Evolutionary conservation across 176 grass and related monocot species (phyloP).

Genomic region (Eremochloa ophiuroides): DNA sequence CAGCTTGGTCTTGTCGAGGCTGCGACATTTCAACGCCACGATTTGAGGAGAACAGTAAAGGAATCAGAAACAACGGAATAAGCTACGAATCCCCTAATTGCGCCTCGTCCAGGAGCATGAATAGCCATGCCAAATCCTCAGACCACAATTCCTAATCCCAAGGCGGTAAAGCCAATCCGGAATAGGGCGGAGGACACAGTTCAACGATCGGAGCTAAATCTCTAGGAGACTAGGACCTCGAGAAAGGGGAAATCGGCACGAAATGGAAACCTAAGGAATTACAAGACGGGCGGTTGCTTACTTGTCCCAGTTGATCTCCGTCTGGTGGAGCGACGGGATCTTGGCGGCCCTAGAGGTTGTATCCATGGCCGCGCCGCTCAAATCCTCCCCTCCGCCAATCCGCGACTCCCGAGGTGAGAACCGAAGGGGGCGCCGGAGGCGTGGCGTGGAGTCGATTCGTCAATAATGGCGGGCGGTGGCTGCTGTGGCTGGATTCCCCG

Average conservation of each 20-base stretch:
- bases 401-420: not conserved
- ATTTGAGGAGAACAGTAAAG: slow-evolving; percentile 3
- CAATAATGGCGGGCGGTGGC: not conserved
- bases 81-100: not conserved
- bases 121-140: not conserved
- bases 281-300: slow-evolving; percentile 28
- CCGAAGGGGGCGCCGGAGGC: not conserved
- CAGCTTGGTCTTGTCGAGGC: slow-evolving; percentile 93
- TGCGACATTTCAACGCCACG: slow-evolving; percentile 35
- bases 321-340: slow-evolving; percentile 67
- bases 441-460: not conserved
- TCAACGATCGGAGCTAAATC: slow-evolving; percentile 5
- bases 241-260: not conserved
- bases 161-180: not conserved
- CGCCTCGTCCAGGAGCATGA: not conserved
- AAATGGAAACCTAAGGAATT: not conserved
- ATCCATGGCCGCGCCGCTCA: slow-evolving; percentile 38
- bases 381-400: slow-evolving; percentile 32
- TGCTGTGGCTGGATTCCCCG: not conserved
- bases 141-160: slow-evolving; percentile 12
- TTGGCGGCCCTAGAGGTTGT: slow-evolving; percentile 37
- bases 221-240: not conserved
- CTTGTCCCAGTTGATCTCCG: slow-evolving; percentile 99
- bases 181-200: not conserved
- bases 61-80: not conserved